phyloP scores from a whole-genome alignment of 2,329 filamentous ascomycete genomes.

The Fusarium penzigii region DNA sequence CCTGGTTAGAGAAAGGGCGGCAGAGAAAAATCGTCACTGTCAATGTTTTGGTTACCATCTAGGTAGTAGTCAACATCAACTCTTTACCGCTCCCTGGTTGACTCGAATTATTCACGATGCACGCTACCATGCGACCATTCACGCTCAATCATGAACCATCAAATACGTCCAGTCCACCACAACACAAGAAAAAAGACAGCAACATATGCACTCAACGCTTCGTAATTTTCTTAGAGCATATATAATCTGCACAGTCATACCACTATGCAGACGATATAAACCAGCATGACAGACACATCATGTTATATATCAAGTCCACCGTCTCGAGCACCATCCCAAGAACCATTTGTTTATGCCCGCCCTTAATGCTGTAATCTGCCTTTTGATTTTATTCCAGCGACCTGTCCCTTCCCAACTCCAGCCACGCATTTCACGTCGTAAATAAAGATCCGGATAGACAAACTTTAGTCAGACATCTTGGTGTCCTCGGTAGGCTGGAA shows the following conservation, averaged over 20 bases:
- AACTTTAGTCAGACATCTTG: slow-evolving; percentile 57
- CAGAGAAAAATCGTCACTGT: too few species aligned
- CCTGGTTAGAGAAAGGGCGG: too few species aligned
- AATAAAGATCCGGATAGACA: background rate
- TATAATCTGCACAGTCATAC: slow-evolving; percentile 8
- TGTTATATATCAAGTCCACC: too few species aligned
- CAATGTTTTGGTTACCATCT: too few species aligned
- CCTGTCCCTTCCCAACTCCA: background rate
- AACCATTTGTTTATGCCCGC: background rate
- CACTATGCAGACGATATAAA: slow-evolving; percentile 22
- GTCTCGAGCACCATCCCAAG: background rate
- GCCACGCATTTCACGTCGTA: background rate
- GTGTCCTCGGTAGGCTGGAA: slow-evolving; percentile 68
- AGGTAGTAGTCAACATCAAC: too few species aligned
- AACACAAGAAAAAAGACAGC: background rate
- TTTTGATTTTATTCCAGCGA: background rate
- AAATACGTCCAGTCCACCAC: background rate
- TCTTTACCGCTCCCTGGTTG: background rate
- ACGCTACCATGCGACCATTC: background rate
- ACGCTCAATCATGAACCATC: background rate
- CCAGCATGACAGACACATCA: too few species aligned
- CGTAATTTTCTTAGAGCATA: slow-evolving; percentile 16
- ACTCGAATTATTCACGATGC: background rate
- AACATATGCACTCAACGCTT: background rate
- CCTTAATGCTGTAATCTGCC: background rate